These are phyloP conservation scores for Nemania bipapillata DNA, from an alignment of 2,329 filamentous ascomycete species.

Conservation along the genomic window DNA sequence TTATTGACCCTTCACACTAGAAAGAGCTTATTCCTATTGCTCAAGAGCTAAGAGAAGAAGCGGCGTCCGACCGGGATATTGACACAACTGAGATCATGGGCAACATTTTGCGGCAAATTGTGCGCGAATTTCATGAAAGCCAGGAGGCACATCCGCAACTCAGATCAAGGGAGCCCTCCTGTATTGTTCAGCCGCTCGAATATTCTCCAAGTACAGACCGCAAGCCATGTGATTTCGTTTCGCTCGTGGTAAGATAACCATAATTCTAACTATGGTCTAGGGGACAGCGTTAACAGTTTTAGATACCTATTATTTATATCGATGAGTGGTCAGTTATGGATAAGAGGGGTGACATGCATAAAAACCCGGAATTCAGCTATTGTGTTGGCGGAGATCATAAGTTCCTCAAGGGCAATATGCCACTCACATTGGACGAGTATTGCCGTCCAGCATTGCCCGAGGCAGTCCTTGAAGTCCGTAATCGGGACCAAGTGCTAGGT, in stretches of 20 bases:
- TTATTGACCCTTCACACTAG: background rate
- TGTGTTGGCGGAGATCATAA: background rate
- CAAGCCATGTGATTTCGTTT: background rate
- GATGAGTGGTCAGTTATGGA: background rate
- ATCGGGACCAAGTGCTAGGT: slow-evolving; percentile 16
- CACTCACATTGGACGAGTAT: slow-evolving; percentile 23
- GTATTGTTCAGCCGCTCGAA: background rate
- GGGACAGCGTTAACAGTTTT: no score
- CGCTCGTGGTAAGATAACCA: no score
- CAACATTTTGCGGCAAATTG: background rate
- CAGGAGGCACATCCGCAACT: background rate
- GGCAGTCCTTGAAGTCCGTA: background rate
- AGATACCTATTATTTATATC: no score
- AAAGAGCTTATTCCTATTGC: no score
- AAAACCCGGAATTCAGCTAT: background rate
- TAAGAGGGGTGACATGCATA: background rate
- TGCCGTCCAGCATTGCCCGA: slow-evolving; percentile 1
- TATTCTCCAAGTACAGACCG: no score
- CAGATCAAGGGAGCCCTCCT: slow-evolving; percentile 15
- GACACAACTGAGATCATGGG: background rate
- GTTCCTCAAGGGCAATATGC: background rate
- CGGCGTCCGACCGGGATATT: background rate
- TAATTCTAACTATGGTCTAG: no score
- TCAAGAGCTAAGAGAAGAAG: no score
- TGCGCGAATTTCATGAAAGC: slow-evolving; percentile 12